Conservation (phyloP, 768 basidiomycete genomes). For the Dentipellis sp. region DNA sequence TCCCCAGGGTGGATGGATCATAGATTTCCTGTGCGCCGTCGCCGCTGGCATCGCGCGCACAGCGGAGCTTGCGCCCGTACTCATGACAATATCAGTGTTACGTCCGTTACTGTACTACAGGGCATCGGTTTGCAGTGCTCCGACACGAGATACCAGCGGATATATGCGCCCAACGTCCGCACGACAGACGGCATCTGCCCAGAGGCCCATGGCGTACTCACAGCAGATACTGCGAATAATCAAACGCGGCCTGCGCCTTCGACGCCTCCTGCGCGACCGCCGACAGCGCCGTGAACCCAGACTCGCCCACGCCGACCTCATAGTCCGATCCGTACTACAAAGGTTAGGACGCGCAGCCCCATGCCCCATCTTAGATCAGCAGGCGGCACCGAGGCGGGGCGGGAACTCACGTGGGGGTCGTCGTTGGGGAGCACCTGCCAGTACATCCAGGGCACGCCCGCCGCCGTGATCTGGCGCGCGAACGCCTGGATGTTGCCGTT, state of each 20-base stretch:
- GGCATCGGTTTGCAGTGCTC: too few relatives aligned
- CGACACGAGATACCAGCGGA: too few relatives aligned
- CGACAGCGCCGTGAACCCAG: conserved; percentile 13
- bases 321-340: conserved; percentile 16
- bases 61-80: too few relatives aligned
- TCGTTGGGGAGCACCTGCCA: conserved; percentile 29
- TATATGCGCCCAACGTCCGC: too few relatives aligned
- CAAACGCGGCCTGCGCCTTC: conserved; percentile 14
- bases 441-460: conserved; percentile 30
- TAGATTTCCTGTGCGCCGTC: too few relatives aligned
- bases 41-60: too few relatives aligned
- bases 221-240: not conserved
- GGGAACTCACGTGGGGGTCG: conserved; percentile 2
- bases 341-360: conserved; percentile 22
- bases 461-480: conserved; percentile 24
- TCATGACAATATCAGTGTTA: too few relatives aligned
- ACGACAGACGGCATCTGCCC: not conserved
- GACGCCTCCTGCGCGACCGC: conserved; percentile 12
- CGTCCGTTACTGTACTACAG: too few relatives aligned
- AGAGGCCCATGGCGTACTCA: not conserved
- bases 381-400: too few relatives aligned
- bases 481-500: conserved; percentile 26
- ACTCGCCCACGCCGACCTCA: conserved; percentile 17
- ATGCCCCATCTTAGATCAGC: not conserved
- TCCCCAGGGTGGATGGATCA: too few relatives aligned